Evolutionary conservation across 306 rosid species (phyloP).

Genomic region (Begonia peltatifolia): DNA sequence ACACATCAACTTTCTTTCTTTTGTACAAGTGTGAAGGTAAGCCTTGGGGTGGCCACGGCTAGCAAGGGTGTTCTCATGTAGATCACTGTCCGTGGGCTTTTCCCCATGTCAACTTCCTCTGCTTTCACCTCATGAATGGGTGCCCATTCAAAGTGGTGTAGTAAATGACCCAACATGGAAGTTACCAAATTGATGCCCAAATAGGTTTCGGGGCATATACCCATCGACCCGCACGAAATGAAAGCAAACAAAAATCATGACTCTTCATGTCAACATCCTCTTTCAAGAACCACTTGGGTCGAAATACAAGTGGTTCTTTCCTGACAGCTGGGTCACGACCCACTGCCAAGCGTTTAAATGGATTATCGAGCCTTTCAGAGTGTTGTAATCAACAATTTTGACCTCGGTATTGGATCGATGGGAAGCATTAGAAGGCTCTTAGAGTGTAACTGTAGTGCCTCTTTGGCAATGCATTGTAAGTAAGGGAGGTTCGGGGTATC

Average conservation of each 20-base stretch:
- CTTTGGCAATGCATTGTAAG: constrained; percentile 67
- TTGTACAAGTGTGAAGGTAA: constrained; percentile 57
- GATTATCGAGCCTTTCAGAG: constrained; percentile 70
- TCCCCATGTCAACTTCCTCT: constrained; percentile 63
- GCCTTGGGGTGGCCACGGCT: constrained; percentile 57
- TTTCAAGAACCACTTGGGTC: constrained; percentile 69
- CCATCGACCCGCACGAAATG: constrained; percentile 76
- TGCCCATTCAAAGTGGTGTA: constrained; percentile 74
- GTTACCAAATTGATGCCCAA: constrained; percentile 67
- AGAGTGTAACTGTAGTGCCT: constrained; percentile 67
- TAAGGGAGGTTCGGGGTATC: constrained; percentile 61
- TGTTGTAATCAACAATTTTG: constrained; percentile 68
- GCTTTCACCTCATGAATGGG: constrained; percentile 28
- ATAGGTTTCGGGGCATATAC: constrained; percentile 77
- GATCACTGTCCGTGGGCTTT: constrained; percentile 66
- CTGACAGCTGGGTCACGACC: constrained; percentile 63
- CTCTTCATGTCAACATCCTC: constrained; percentile 97
- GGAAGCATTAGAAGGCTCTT: constrained; percentile 83
- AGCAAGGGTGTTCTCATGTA: constrained; percentile 58
- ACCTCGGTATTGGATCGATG: constrained; percentile 58
- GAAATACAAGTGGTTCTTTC: constrained; percentile 48
- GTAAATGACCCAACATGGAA: constrained; percentile 69
- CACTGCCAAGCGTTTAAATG: constrained; percentile 75
- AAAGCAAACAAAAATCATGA: constrained; percentile 56
- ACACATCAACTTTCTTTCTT: no score